A percentile compares a stretch with the other conserved stretches of the same genome.
Conservation (phyloP, 805 yeast genomes). For the Pichia eremophila region DNA sequence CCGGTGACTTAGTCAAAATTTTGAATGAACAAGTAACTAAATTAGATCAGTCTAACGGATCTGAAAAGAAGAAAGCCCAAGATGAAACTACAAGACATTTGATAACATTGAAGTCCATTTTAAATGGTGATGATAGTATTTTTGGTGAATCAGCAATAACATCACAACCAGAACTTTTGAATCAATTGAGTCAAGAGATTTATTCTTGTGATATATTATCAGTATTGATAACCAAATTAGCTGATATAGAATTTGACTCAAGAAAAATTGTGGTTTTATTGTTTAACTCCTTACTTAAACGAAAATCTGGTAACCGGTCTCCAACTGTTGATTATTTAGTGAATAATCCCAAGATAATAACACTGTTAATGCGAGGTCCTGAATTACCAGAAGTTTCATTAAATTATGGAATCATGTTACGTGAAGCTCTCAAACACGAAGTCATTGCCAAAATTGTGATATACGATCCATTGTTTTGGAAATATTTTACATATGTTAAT, state of each 20-base stretch:
- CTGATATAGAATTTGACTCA: slow-evolving; percentile 78
- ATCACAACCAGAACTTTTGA: slow-evolving; percentile 63
- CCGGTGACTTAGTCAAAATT: slow-evolving; percentile 70
- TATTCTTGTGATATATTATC: slow-evolving; percentile 62
- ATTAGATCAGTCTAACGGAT: slow-evolving; percentile 31
- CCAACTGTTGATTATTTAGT: slow-evolving; percentile 84
- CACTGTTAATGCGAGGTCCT: slow-evolving; percentile 57
- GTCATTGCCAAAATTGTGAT: slow-evolving; percentile 52
- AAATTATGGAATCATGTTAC: slow-evolving; percentile 64
- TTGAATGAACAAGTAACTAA: slow-evolving; percentile 66
- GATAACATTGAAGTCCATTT: slow-evolving; percentile 51
- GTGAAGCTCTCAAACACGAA: slow-evolving; percentile 81
- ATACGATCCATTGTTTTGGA: slow-evolving; percentile 63
- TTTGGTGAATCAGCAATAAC: slow-evolving; percentile 8
- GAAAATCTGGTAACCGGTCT: slow-evolving; percentile 64
- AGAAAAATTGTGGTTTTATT: slow-evolving; percentile 71
- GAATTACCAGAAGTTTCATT: slow-evolving; percentile 66
- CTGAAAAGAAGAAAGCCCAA: slow-evolving; percentile 40
- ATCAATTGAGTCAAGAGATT: slow-evolving; percentile 70
- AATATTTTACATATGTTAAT: slow-evolving; percentile 68
- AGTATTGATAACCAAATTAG: slow-evolving; percentile 48
- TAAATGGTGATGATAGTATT: slow-evolving; percentile 36
- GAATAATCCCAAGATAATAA: slow-evolving; percentile 55
- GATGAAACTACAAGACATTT: slow-evolving; percentile 68
- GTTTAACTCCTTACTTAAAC: slow-evolving; percentile 67